phyloP scores from a whole-genome alignment of 2,329 filamentous ascomycete species.

The Sporothrix euskadiensis region DNA sequence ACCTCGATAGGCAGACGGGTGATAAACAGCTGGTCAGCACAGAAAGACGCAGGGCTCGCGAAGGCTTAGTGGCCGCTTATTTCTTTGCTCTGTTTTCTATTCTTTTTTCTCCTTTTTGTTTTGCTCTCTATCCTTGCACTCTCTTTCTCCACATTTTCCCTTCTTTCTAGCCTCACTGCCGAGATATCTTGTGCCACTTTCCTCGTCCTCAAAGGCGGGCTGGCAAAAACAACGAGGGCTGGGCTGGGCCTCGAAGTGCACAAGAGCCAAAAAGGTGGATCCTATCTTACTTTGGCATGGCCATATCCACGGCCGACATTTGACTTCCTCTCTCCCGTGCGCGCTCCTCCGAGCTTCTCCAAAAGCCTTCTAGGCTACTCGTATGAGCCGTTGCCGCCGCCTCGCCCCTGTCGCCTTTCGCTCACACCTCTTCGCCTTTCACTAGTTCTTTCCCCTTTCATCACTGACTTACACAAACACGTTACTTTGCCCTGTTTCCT shows the following conservation, averaged over 20 bases:
- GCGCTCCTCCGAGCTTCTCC: conserved; percentile 25
- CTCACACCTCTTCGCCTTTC: background rate
- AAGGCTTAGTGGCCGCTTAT: background rate
- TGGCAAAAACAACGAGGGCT: background rate
- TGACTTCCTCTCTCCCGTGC: conserved; percentile 25
- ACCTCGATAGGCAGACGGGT: background rate
- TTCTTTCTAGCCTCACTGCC: background rate
- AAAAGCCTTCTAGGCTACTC: conserved; percentile 4
- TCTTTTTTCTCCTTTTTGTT: background rate
- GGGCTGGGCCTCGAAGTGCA: conserved; percentile 3
- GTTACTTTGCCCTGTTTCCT: background rate
- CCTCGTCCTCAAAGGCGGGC: background rate
- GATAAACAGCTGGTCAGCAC: background rate
- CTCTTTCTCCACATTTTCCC: background rate
- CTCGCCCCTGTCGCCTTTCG: background rate
- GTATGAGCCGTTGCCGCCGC: background rate
- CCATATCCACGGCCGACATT: conserved; percentile 9
- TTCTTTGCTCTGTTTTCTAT: background rate
- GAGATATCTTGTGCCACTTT: conserved; percentile 14
- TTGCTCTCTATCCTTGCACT: background rate
- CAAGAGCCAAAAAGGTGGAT: conserved; percentile 1
- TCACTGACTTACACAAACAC: background rate
- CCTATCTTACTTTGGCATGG: background rate
- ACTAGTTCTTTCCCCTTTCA: background rate
- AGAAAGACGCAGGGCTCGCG: background rate